Evolutionary conservation across 257 asterid species (phyloP), one percentile per base, ranked within the genome.

Genomic region (Solanum piurae): DNA sequence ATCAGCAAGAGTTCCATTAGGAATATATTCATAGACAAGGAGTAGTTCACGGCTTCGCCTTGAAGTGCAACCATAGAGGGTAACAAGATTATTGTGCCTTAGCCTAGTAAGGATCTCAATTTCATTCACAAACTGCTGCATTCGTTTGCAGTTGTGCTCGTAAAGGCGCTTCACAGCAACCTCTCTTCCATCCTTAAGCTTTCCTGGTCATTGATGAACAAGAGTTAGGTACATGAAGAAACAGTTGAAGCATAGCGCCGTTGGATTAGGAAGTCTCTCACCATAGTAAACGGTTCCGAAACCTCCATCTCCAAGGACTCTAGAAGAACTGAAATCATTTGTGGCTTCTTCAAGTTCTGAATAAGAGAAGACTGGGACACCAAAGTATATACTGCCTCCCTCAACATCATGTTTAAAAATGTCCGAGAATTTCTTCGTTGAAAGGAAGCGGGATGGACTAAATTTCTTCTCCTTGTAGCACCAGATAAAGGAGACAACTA

Each of bases 51-150:
- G 75, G 75, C 75, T 34, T 7, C 36, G 34, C 23, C 52, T 34
- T 21, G 86, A 83, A 12, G 86, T 55, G 55, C 75, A 83, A 44
- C 86, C 86, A 36, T 83, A 83, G 86, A 83, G 86, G 86, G 86
- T 60, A 10, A 83, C 86, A 7, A 84, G 76, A 84, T 84, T 84
- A 55, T 8, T 84, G 58, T 84, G 86, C 76, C 76, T 84, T 60
- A 84, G 75, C 16, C 75, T 25, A 10, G 37, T 34, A 36, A 84
- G 86, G 23, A 84, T 60, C 55, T 84, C 86, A 60, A 84, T 84
- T 36, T 84, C 76, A 84, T 84, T 84, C 5, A 84, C 36, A 60
- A 84, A 60, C 55, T 84, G 86, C 58, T 84, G 58, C 76, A 60
- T 84, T 84, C 37, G 33, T 44, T 13, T 60, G 75, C 76, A 84